A percentile compares a stretch with the other conserved stretches of the same genome.
Evolutionary conservation across 2,329 filamentous ascomycete genomes (phyloP).

Genomic region (Pseudopithomyces chartarum): DNA sequence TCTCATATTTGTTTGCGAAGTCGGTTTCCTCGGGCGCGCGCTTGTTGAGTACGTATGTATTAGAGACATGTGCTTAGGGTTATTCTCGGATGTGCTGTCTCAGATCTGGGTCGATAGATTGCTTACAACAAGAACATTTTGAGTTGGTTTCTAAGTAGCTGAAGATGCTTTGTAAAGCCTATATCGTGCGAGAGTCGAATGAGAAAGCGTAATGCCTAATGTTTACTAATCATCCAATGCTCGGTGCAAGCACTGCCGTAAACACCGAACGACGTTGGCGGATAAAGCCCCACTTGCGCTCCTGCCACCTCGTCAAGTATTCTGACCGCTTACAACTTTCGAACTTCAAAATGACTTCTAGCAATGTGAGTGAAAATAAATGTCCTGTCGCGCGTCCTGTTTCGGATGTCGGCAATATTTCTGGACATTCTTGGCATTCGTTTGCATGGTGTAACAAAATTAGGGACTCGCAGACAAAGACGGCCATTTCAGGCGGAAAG

Average conservation of each 20-base stretch:
- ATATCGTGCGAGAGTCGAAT: neutral
- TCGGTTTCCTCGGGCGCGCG: too few relatives aligned
- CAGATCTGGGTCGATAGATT: neutral
- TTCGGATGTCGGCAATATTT: neutral
- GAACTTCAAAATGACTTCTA: neutral
- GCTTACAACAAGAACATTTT: neutral
- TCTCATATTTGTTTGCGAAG: too few relatives aligned
- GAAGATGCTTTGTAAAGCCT: neutral
- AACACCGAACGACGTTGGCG: neutral
- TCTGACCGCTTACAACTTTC: neutral
- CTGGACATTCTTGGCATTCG: neutral
- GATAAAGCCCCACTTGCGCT: neutral
- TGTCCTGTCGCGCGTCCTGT: neutral
- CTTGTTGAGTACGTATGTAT: too few relatives aligned
- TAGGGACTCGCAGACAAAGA: conserved; percentile 45
- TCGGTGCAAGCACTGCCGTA: neutral
- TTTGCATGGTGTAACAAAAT: neutral
- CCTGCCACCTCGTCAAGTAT: neutral
- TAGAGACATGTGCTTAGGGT: too few relatives aligned
- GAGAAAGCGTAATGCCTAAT: too few relatives aligned
- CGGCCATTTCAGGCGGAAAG: conserved; percentile 62
- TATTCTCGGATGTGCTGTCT: neutral
- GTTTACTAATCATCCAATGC: neutral
- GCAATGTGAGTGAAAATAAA: neutral
- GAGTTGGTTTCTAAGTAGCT: neutral